Percentiles rank a stretch among this genome's conserved stretches.
Conservation (phyloP, 2,329 filamentous ascomycete species). For the Thielaviopsis cerberus region DNA sequence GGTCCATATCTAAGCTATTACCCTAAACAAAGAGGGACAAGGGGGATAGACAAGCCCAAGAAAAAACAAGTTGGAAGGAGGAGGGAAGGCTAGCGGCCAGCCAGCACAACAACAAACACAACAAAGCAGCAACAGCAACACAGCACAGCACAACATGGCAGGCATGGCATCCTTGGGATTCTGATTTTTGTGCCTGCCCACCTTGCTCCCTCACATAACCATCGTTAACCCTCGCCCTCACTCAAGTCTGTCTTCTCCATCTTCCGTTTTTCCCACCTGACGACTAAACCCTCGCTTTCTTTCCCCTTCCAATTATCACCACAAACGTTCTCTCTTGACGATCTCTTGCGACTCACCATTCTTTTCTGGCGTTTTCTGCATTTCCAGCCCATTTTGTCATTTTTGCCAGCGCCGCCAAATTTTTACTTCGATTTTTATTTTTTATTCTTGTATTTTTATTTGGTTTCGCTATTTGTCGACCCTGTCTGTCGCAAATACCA, state of each 20-base stretch:
- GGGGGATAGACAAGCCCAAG: background rate
- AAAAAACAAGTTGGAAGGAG: background rate
- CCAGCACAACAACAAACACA: background rate
- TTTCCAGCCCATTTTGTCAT: background rate
- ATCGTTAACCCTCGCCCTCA: background rate
- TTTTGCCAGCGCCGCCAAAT: background rate
- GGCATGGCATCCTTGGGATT: background rate
- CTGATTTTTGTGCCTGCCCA: background rate
- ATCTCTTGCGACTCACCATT: background rate
- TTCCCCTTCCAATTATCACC: background rate
- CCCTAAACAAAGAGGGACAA: background rate
- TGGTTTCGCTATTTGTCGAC: background rate
- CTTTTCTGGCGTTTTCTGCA: background rate
- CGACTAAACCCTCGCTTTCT: background rate
- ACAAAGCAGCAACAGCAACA: background rate
- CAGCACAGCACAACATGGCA: too few relatives aligned
- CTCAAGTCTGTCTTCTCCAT: background rate
- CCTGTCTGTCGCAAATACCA: background rate
- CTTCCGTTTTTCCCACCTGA: background rate
- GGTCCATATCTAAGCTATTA: background rate
- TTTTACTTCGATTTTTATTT: background rate
- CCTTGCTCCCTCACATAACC: background rate
- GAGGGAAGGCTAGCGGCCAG: background rate
- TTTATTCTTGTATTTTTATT: background rate
- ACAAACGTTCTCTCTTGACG: background rate